These are phyloP conservation scores for Backusella australiensis DNA, from an alignment of 192 early-diverging fungal genomes.

Conservation along the genomic window DNA sequence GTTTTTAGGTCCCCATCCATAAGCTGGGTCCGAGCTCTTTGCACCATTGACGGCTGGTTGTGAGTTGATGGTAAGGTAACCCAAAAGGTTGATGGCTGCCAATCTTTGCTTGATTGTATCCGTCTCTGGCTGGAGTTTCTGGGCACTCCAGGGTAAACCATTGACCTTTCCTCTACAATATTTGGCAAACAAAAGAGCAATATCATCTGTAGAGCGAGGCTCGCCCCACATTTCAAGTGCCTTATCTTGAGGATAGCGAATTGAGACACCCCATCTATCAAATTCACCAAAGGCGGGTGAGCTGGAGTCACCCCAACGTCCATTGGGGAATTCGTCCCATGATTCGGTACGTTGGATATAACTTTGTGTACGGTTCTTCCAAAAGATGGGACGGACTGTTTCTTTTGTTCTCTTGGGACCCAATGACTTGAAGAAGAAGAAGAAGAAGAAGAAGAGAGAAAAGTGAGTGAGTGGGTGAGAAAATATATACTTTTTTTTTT, in stretches of 20 bases:
- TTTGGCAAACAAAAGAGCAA: constrained; percentile 71
- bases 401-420: constrained; percentile 80
- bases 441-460: constrained; percentile 2
- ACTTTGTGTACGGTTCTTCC: constrained; percentile 91
- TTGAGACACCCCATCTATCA: constrained; percentile 70
- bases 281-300: constrained; percentile 73
- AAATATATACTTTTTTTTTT: too few species aligned
- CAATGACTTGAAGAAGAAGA: constrained; percentile 26
- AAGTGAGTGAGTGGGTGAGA: background rate
- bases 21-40: constrained; percentile 68
- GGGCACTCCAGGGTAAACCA: constrained; percentile 87
- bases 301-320: constrained; percentile 96
- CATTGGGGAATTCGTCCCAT: constrained; percentile 97
- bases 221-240: constrained; percentile 67
- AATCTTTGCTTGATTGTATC: constrained; percentile 66
- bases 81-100: constrained; percentile 70
- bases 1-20: constrained; percentile 95
- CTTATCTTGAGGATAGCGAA: constrained; percentile 58
- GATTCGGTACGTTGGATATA: constrained; percentile 87
- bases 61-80: constrained; percentile 94
- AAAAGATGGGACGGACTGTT: constrained; percentile 98
- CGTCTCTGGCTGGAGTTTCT: constrained; percentile 79
- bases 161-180: constrained; percentile 74
- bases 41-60: constrained; percentile 94
- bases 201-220: constrained; percentile 65